Conservation (phyloP, 2,329 filamentous ascomycete genomes). For the Arachnomyces sp. region DNA sequence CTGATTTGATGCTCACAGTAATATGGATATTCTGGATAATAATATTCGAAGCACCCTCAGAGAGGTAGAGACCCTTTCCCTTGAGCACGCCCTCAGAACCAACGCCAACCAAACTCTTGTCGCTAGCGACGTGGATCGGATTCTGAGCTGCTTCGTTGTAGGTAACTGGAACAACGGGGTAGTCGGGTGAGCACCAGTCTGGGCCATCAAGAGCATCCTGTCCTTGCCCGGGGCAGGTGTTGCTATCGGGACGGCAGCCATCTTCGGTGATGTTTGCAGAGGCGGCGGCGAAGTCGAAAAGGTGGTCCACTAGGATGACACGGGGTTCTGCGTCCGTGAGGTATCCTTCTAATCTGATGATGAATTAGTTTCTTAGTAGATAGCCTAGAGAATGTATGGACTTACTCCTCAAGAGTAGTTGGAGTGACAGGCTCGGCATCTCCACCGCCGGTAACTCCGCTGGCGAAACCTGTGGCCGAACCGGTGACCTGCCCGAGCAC, state of each 20-base stretch:
- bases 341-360: slow-evolving; percentile 52
- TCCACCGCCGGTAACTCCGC: slow-evolving; percentile 54
- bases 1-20: slow-evolving; percentile 33
- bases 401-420: slow-evolving; percentile 9
- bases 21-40: slow-evolving; percentile 53
- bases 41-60: slow-evolving; percentile 41
- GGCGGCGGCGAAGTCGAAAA: slow-evolving; percentile 22
- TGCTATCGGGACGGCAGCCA: slow-evolving; percentile 20
- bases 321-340: slow-evolving; percentile 47
- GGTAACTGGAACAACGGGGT: slow-evolving; percentile 36
- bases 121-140: slow-evolving; percentile 44
- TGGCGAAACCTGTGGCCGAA: slow-evolving; percentile 41
- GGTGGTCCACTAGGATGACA: slow-evolving; percentile 51
- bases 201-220: slow-evolving; percentile 52
- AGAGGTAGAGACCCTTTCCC: slow-evolving; percentile 46
- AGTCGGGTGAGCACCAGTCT: slow-evolving; percentile 46
- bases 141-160: slow-evolving; percentile 44
- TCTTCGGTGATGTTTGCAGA: slow-evolving; percentile 17
- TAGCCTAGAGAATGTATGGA: too few species aligned
- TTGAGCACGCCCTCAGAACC: slow-evolving; percentile 46
- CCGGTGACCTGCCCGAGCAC: slow-evolving; percentile 16
- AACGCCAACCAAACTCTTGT: slow-evolving; percentile 50
- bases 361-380: slow-evolving; percentile 12
- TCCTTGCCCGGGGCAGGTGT: slow-evolving; percentile 31
- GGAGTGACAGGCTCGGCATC: slow-evolving; percentile 47